Conservation (phyloP, 2,329 filamentous ascomycete genomes). For the Trichoderma sp. region DNA sequence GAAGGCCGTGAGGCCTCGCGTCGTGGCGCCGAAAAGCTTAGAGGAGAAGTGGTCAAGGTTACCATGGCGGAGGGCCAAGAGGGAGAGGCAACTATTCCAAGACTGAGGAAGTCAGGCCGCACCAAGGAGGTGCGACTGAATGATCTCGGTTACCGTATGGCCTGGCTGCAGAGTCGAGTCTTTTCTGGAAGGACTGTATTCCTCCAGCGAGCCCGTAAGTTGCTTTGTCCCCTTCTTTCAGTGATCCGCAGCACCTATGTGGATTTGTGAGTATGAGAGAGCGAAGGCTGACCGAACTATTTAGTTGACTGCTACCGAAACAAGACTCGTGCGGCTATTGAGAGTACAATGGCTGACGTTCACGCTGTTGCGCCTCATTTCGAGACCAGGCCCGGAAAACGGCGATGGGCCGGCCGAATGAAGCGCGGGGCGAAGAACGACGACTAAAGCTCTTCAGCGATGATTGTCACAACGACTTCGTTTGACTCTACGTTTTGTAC, state of each 20-base stretch:
- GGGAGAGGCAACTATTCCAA: slow-evolving; percentile 72
- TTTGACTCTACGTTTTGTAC: background rate
- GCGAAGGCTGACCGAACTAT: background rate
- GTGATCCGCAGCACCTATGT: too few relatives aligned
- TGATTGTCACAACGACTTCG: background rate
- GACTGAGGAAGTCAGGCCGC: slow-evolving; percentile 68
- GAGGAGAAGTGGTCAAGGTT: slow-evolving; percentile 56
- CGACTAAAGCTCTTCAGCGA: slow-evolving; percentile 24
- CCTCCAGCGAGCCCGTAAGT: slow-evolving; percentile 84
- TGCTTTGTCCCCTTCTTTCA: too few relatives aligned
- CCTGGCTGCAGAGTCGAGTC: slow-evolving; percentile 91
- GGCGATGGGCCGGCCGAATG: slow-evolving; percentile 66
- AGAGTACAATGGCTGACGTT: slow-evolving; percentile 75
- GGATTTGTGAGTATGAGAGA: background rate
- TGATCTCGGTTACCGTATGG: slow-evolving; percentile 92
- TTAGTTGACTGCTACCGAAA: slow-evolving; percentile 91
- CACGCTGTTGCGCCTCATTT: slow-evolving; percentile 77
- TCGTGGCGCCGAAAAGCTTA: slow-evolving; percentile 36
- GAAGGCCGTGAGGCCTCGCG: slow-evolving; percentile 48
- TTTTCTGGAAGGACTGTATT: slow-evolving; percentile 87
- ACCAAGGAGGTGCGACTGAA: slow-evolving; percentile 88
- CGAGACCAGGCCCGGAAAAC: slow-evolving; percentile 85
- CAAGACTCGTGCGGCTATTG: slow-evolving; percentile 82
- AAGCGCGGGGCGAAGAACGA: slow-evolving; percentile 38
- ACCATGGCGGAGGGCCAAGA: slow-evolving; percentile 69